Evolutionary conservation across 2,329 filamentous ascomycete species (phyloP).

Genomic region (Dissoconium aciculare): DNA sequence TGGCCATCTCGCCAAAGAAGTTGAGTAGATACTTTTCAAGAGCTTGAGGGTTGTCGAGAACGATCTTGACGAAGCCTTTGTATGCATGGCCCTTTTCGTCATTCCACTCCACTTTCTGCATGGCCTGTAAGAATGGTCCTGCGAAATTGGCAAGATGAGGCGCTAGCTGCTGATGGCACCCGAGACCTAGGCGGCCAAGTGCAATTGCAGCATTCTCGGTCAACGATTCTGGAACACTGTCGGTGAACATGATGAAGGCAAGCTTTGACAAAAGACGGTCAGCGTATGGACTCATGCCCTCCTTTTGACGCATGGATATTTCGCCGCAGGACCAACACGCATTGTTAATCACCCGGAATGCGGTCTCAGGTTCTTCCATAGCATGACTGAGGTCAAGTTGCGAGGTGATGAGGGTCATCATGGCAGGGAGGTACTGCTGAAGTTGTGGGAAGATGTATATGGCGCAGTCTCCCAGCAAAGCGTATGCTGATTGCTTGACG

Average conservation of each 20-base stretch:
- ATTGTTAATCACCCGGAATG: slow-evolving; percentile 92
- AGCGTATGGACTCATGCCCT: slow-evolving; percentile 60
- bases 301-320: slow-evolving; percentile 64
- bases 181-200: slow-evolving; percentile 70
- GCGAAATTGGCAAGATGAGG: slow-evolving; percentile 69
- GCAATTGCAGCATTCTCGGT: slow-evolving; percentile 92
- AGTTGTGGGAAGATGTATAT: slow-evolving; percentile 81
- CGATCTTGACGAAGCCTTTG: slow-evolving; percentile 72
- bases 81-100: slow-evolving; percentile 93
- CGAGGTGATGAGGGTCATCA: slow-evolving; percentile 69
- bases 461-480: slow-evolving; percentile 83
- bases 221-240: slow-evolving; percentile 70
- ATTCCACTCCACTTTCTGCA: slow-evolving; percentile 72
- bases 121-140: slow-evolving; percentile 62
- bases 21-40: slow-evolving; percentile 74
- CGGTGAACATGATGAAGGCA: slow-evolving; percentile 69
- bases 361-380: slow-evolving; percentile 64
- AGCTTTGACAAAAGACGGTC: slow-evolving; percentile 63
- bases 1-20: slow-evolving; percentile 73
- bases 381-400: slow-evolving; percentile 64
- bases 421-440: slow-evolving; percentile 52
- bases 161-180: slow-evolving; percentile 60
- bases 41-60: slow-evolving; percentile 73
- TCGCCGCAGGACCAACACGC: slow-evolving; percentile 95
- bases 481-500: slow-evolving; percentile 90